Conservation (phyloP, 1,284 basidiomycete species). For the Tremellales sp. region DNA sequence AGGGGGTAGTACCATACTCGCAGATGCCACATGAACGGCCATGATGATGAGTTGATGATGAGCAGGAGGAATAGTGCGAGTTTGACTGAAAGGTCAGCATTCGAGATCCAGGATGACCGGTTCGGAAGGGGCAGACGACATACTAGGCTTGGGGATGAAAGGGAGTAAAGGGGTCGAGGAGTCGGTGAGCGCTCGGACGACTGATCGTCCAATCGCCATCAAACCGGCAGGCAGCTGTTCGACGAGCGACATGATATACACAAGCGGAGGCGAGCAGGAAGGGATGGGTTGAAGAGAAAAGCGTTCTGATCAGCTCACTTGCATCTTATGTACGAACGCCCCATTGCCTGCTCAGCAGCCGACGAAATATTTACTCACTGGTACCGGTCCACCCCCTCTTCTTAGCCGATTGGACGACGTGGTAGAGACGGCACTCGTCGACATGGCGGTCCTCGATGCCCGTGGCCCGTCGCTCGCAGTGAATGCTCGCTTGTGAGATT, state of each 20-base stretch:
- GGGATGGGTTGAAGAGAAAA: neutral
- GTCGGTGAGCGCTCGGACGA: neutral
- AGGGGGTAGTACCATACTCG: slow-evolving; percentile 37
- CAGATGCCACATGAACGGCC: slow-evolving; percentile 46
- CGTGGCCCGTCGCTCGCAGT: neutral
- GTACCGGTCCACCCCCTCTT: neutral
- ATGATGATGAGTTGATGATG: slow-evolving; percentile 40
- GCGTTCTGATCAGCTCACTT: neutral
- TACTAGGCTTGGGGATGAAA: slow-evolving; percentile 40
- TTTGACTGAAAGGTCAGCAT: slow-evolving; percentile 31
- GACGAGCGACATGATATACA: neutral
- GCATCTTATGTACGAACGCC: neutral
- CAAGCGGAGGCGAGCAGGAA: neutral
- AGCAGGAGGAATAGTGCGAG: slow-evolving; percentile 38
- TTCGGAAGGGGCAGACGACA: slow-evolving; percentile 7
- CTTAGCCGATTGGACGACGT: neutral
- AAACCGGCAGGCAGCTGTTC: slow-evolving; percentile 15
- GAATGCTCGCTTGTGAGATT: neutral
- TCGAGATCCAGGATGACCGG: too few species aligned
- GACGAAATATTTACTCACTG: neutral
- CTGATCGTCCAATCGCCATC: neutral
- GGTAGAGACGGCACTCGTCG: neutral
- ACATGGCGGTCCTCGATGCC: neutral
- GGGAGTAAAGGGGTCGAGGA: slow-evolving; percentile 34
- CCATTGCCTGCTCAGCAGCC: neutral